Evolutionary conservation across 441 rosid species (phyloP), one percentile per base, ranked within the genome.

Genomic region (Gossypium schwendimanii): DNA sequence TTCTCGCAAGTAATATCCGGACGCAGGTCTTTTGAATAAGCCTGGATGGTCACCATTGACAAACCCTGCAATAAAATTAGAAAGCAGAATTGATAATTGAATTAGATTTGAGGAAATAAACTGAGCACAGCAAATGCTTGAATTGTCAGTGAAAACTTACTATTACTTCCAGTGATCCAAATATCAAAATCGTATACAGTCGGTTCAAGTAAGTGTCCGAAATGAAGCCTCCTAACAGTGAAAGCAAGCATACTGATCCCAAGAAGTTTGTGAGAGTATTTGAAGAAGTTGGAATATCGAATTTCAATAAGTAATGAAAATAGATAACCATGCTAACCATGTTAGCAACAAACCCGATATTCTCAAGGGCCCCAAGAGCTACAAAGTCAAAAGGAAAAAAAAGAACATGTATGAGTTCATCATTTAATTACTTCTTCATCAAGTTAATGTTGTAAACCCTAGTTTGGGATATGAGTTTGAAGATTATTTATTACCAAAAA

Each of bases 291-390:
- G 83, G 7, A 50, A 10, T 0, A 70, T 81, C 41, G 52, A 77
- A 76, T 52, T 72, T 67, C 77, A 81, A 69, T 15, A 72, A 28
- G 6, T 0, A 33, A 9, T 0, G 2, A 52, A 81, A 81, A 74
- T 77, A 81, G 14, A 81, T 53, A 63, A 81, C 83, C 73, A 77
- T 53, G 66, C 76, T 74, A 15, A 23, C 81, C 79, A 75, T 59
- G 79, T 75, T 81, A 39, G 83, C 79, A 8, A 81, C 45, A 17
- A 77, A 81, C 21, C 83, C 81, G 78, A 81, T 75, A 69, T 77
- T 81, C 71, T 81, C 83, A 12, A 75, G 44, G 50, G 75, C 75
- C 31, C 76, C 41, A 69, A 57, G 15, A 2, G 17, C 81, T 75
- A 66, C 55, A 55, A 31, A 17, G 57, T 55, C 72, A 52, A n/a